phyloP scores from a whole-genome alignment of 2,329 filamentous ascomycete genomes.

The Zelopaecilomyces penicillatus region DNA sequence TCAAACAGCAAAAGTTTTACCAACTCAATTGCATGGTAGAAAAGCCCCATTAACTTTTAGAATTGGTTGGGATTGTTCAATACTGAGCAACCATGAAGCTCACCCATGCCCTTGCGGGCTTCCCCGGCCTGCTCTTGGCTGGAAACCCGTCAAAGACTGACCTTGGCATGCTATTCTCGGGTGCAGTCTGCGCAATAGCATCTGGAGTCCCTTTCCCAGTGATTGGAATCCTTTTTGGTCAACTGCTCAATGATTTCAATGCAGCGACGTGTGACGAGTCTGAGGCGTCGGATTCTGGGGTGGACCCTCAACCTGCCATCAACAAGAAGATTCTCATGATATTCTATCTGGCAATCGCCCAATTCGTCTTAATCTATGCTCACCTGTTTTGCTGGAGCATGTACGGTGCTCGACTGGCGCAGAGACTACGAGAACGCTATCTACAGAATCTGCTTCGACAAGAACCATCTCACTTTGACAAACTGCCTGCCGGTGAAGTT shows the following conservation, averaged over 20 bases:
- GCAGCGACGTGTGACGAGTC: constrained; percentile 33
- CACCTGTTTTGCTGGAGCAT: constrained; percentile 53
- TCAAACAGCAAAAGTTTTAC: no score
- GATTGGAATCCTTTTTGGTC: constrained; percentile 47
- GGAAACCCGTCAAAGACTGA: constrained; percentile 12
- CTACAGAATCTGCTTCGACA: constrained; percentile 46
- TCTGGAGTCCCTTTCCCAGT: constrained; percentile 46
- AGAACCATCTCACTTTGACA: constrained; percentile 50
- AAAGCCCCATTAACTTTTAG: no score
- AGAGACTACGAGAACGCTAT: constrained; percentile 48
- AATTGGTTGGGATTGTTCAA: neutral
- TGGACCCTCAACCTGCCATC: constrained; percentile 20
- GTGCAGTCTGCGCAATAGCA: constrained; percentile 5
- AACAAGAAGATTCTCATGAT: constrained; percentile 45
- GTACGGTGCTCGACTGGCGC: constrained; percentile 46
- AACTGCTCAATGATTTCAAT: constrained; percentile 47
- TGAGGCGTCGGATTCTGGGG: constrained; percentile 9
- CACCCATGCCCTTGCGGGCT: neutral
- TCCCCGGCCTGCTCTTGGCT: neutral
- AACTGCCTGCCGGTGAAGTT: constrained; percentile 46
- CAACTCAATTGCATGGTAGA: no score
- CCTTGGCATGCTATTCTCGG: constrained; percentile 9
- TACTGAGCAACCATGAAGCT: neutral
- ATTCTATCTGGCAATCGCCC: constrained; percentile 51
- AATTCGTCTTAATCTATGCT: constrained; percentile 49